Conservation (phyloP, 2,329 filamentous ascomycete genomes). For the Microsporum canis region DNA sequence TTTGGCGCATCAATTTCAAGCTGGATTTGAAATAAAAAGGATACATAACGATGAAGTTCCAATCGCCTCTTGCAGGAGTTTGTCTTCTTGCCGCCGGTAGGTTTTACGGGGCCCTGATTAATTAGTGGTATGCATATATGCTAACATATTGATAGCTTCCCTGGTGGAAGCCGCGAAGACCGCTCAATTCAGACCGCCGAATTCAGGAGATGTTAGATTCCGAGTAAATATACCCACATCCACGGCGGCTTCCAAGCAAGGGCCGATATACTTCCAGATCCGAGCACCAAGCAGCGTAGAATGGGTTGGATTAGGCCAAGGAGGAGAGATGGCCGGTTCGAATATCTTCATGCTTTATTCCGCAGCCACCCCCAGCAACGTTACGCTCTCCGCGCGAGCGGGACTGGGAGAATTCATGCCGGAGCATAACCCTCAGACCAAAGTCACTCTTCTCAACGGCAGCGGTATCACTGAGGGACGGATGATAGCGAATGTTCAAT, state of each 20-base stretch:
- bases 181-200: slow-evolving; percentile 16
- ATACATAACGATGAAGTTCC: background rate
- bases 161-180: slow-evolving; percentile 13
- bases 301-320: slow-evolving; percentile 49
- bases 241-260: slow-evolving; percentile 40
- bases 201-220: slow-evolving; percentile 26
- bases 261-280: slow-evolving; percentile 50
- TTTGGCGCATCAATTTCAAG: background rate
- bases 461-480: slow-evolving; percentile 42
- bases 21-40: background rate
- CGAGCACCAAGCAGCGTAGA: slow-evolving; percentile 41
- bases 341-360: slow-evolving; percentile 52
- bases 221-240: slow-evolving; percentile 44
- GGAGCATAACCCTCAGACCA: slow-evolving; percentile 29
- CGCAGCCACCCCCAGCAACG: slow-evolving; percentile 37
- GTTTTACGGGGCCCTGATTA: background rate
- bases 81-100: background rate
- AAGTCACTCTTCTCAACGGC: slow-evolving; percentile 42
- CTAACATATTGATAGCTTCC: background rate
- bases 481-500: slow-evolving; percentile 48
- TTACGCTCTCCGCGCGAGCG: slow-evolving; percentile 46
- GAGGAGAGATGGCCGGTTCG: slow-evolving; percentile 41
- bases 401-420: slow-evolving; percentile 38
- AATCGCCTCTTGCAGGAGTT: background rate
- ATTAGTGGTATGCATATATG: background rate